A percentile compares a stretch with the other conserved stretches of the same genome.
phyloP scores from a whole-genome alignment of 805 yeast genomes.

The Nakazawaea wyomingensis region DNA sequence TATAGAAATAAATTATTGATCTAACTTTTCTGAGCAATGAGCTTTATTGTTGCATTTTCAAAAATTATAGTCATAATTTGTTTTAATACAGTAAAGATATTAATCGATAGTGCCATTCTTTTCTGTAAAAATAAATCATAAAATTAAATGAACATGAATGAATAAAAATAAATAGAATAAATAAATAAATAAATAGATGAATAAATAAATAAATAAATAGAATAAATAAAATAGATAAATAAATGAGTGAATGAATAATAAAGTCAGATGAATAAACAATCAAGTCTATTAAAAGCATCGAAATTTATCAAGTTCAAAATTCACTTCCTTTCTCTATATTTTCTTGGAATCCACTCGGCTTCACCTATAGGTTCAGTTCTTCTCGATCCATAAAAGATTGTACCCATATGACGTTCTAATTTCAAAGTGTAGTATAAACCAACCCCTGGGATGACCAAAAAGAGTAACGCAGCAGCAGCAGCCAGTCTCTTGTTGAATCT shows the following conservation, averaged over 20 bases:
- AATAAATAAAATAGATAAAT: neutral
- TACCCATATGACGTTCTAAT: conserved; percentile 9
- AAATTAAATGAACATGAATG: too few species aligned
- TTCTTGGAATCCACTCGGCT: conserved; percentile 6
- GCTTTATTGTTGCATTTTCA: too few species aligned
- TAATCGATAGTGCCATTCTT: too few species aligned
- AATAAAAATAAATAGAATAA: neutral
- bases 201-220: conserved; percentile 10
- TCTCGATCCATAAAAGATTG: neutral
- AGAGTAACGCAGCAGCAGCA: conserved; percentile 3
- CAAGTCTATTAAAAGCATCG: too few species aligned
- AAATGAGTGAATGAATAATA: too few species aligned
- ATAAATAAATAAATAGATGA: conserved; percentile 3
- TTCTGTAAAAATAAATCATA: too few species aligned
- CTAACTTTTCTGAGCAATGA: too few species aligned
- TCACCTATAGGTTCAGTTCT: conserved; percentile 3
- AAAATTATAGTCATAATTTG: too few species aligned
- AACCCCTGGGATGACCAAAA: conserved; percentile 9
- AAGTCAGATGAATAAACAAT: too few species aligned
- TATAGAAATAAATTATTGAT: too few species aligned
- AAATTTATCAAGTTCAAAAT: too few species aligned
- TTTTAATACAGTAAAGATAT: too few species aligned
- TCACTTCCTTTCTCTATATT: conserved; percentile 2
- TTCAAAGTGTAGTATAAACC: conserved; percentile 4
- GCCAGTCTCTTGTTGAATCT: conserved; percentile 10